A percentile compares a stretch with the other conserved stretches of the same genome.
Conservation (phyloP, 148 eudicot species). For the Persicaria maculosa region DNA sequence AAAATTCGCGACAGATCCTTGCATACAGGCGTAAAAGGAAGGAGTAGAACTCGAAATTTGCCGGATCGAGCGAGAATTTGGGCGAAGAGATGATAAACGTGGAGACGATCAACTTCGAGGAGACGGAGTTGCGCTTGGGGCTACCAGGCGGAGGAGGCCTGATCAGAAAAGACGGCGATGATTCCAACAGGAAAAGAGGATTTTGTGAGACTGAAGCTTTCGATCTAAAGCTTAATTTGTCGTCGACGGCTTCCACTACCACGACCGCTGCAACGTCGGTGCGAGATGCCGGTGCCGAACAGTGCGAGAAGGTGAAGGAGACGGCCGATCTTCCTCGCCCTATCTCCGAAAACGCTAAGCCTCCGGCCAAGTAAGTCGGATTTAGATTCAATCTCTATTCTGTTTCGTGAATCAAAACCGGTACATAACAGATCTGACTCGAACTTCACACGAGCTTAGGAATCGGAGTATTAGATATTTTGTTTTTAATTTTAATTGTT, state of each 20-base stretch:
- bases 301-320: conserved; percentile 19
- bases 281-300: background rate
- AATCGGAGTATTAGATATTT: too few species aligned
- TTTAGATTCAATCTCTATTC: background rate
- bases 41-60: background rate
- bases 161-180: background rate
- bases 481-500: too few species aligned
- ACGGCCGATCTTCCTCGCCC: conserved; percentile 3
- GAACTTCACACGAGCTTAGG: too few species aligned
- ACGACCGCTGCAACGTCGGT: background rate
- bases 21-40: background rate
- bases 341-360: conserved; percentile 27
- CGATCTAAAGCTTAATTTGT: conserved; percentile 41
- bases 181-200: conserved; percentile 20
- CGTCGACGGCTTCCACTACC: conserved; percentile 12
- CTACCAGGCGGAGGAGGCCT: background rate
- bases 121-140: conserved; percentile 2
- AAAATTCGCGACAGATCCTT: background rate
- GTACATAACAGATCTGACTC: too few species aligned
- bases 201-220: conserved; percentile 30
- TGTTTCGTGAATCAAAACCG: background rate
- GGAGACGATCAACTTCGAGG: background rate
- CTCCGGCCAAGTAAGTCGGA: conserved; percentile 39
- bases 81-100: background rate
- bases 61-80: background rate